Evolutionary conservation across 768 basidiomycete genomes (phyloP).

Genomic region (Cyclocybe aegerita): DNA sequence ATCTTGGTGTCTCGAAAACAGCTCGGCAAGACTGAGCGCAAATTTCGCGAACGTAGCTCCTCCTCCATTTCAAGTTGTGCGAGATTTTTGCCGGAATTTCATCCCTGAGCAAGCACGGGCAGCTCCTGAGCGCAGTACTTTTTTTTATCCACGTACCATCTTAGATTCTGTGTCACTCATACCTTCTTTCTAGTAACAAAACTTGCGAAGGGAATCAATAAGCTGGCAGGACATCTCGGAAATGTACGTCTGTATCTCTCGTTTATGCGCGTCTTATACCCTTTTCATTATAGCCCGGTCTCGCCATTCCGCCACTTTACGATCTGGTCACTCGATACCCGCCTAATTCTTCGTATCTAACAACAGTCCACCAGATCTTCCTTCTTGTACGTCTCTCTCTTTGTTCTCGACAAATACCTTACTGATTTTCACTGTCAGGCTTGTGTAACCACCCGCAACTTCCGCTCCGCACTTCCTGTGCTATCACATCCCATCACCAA

Average conservation of each 20-base stretch:
- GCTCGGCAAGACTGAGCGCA: conserved; percentile 55
- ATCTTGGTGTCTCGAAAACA: conserved; percentile 20
- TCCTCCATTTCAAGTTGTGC: conserved; percentile 42
- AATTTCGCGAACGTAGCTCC: conserved; percentile 33
- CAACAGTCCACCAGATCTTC: conserved; percentile 70
- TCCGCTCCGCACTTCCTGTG: conserved; percentile 56
- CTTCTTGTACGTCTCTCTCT: conserved; percentile 46
- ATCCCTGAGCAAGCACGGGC: conserved; percentile 60
- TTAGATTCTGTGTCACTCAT: not conserved
- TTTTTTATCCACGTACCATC: not conserved
- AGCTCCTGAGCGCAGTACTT: conserved; percentile 67
- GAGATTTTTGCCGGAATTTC: conserved; percentile 63
- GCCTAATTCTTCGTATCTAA: conserved; percentile 29
- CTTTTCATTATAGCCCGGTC: conserved; percentile 23
- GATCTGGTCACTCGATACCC: conserved; percentile 65
- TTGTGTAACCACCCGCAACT: conserved; percentile 56
- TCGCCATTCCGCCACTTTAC: conserved; percentile 58
- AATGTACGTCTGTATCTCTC: conserved; percentile 43
- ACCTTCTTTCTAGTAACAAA: conserved; percentile 47
- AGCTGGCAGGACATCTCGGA: conserved; percentile 44
- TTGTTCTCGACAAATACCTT: not conserved
- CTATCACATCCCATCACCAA: conserved; percentile 64
- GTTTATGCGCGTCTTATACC: not conserved
- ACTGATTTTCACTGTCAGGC: conserved; percentile 33
- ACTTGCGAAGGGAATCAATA: conserved; percentile 63